phyloP scores from a whole-genome alignment of 208 protist species.

The Leishmania tarentolae region DNA sequence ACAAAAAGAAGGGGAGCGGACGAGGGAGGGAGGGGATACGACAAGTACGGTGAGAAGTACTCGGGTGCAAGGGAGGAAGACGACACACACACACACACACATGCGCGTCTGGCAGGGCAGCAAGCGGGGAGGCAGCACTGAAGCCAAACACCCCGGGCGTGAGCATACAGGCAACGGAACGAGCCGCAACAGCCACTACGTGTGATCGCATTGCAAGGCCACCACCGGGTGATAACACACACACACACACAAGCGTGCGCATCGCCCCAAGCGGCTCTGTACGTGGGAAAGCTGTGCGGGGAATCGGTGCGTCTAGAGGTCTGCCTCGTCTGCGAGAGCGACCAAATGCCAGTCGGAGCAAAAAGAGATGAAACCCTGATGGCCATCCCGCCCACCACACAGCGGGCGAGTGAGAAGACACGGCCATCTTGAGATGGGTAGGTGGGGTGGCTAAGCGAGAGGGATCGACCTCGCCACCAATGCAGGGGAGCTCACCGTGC shows the following conservation, averaged over 20 bases:
- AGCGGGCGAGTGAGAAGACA: not conserved
- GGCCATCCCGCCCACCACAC: not conserved
- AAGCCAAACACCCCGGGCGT: no score
- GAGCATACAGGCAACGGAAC: no score
- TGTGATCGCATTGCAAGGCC: no score
- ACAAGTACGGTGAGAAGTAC: not conserved
- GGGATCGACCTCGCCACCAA: not conserved
- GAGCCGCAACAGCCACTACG: no score
- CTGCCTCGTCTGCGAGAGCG: not conserved
- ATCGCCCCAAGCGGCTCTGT: no score
- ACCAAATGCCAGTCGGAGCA: not conserved
- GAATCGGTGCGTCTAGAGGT: not conserved
- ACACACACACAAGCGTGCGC: no score
- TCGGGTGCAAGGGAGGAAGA: not conserved
- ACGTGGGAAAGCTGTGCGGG: no score
- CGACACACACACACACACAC: not conserved
- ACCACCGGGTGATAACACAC: no score
- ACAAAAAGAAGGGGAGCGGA: not conserved
- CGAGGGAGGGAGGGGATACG: not conserved
- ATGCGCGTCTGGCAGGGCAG: no score
- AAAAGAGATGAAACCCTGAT: not conserved
- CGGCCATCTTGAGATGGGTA: not conserved
- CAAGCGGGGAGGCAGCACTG: not conserved
- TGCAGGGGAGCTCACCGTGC: not conserved
- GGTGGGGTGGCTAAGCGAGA: not conserved